Evolutionary conservation across 306 rosid genomes (phyloP), one percentile per base, ranked within the genome.

Genomic region (Quercus robur): DNA sequence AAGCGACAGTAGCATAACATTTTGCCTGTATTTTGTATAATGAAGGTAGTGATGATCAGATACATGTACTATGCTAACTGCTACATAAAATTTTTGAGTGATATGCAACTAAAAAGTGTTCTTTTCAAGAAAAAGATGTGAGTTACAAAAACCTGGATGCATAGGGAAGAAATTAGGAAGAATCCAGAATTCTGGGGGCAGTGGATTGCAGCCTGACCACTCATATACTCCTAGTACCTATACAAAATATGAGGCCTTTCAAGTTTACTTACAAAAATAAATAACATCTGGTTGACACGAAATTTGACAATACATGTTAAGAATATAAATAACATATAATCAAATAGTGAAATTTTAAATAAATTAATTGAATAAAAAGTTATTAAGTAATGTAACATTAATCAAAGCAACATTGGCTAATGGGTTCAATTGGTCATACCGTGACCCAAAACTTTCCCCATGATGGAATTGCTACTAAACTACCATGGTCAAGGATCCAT

Each of bases 381-480:
- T 38, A 38, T 0, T 38, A 38, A 38, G 0, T 38, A 38, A 10
- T 38, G 46, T 7, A 7, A 38, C 3, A 7, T 38, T 38, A 38
- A 38, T 3, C 46, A 38, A 38, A 38, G 11, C 54, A 49, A 49
- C 17, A 49, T 49, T 10, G 54, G 54, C 54, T 19, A 41, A 33
- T 10, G 15, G 23, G 49, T 38, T 19, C 28, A 55, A 3, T 25
- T 20, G 20, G 33, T 19, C 21, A 28, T 82, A 91, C 90, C 57
- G 91, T 56, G 68, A 87, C 85, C 97, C 94, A 90, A 19, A 92
- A 85, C 80, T 90, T 92, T 71, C 97, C 97, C 97, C 97, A 90
- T 0, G 94, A 92, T 21, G 94, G 89, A 77, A 90, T 90, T 21
- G 87, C 88, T 0, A 77, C 78, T 7, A 86, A 81, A 70, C 94